Percentiles rank a stretch among this genome's conserved stretches.
phyloP scores from a whole-genome alignment of 2,329 filamentous ascomycete genomes.

The Ophiobolus disseminans region DNA sequence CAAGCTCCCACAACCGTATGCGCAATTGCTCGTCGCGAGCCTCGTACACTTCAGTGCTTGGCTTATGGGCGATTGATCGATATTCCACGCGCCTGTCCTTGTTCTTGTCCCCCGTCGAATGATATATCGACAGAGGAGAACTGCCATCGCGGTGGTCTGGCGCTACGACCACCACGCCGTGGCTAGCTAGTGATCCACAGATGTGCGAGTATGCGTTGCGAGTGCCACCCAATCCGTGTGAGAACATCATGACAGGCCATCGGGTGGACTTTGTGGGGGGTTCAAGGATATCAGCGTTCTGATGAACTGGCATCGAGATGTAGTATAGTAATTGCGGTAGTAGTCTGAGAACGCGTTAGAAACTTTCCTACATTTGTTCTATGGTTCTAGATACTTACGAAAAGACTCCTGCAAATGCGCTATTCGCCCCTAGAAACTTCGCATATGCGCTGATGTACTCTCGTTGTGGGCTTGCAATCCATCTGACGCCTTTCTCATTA shows the following conservation, averaged over 20 bases:
- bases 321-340: constrained; percentile 76
- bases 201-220: constrained; percentile 87
- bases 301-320: constrained; percentile 73
- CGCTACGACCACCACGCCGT: constrained; percentile 81
- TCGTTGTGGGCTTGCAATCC: constrained; percentile 79
- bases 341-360: constrained; percentile 55
- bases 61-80: constrained; percentile 64
- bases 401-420: constrained; percentile 53
- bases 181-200: constrained; percentile 77
- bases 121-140: constrained; percentile 75
- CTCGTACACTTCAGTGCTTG: constrained; percentile 69
- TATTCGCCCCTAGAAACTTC: constrained; percentile 73
- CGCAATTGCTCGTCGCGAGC: constrained; percentile 74
- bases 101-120: constrained; percentile 59
- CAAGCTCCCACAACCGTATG: constrained; percentile 80
- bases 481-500: constrained; percentile 68
- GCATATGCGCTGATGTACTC: constrained; percentile 78
- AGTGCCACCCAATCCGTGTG: constrained; percentile 81
- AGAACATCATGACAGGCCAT: constrained; percentile 87
- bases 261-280: constrained; percentile 57
- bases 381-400: constrained; percentile 38
- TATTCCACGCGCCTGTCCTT: constrained; percentile 54
- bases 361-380: background rate
- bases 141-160: constrained; percentile 86
- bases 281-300: constrained; percentile 70